Conservation (phyloP, 495 filamentous ascomycete species). For the Astrocystis sublimbata region DNA sequence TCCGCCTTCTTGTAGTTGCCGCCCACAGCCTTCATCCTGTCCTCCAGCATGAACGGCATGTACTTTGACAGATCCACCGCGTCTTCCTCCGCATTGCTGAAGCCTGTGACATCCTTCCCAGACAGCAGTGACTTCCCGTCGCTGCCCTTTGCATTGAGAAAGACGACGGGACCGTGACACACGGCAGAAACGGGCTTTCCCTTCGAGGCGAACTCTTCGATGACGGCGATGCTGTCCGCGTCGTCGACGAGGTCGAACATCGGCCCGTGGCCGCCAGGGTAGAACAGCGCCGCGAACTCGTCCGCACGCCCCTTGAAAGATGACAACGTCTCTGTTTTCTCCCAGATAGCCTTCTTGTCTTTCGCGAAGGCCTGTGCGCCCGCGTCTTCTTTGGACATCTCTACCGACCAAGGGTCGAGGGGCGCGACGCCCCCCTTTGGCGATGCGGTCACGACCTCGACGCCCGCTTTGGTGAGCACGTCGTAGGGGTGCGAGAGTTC, state of each 20-base stretch:
- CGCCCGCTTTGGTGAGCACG: conserved; percentile 52
- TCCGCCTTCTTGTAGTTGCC: conserved; percentile 60
- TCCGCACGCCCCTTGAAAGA: conserved; percentile 51
- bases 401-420: conserved; percentile 65
- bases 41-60: conserved; percentile 70
- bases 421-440: conserved; percentile 68
- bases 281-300: conserved; percentile 71
- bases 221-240: conserved; percentile 53
- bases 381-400: conserved; percentile 58
- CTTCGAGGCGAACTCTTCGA: conserved; percentile 59
- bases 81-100: conserved; percentile 70
- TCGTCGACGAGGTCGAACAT: conserved; percentile 68
- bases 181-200: conserved; percentile 66
- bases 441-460: conserved; percentile 62
- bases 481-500: conserved; percentile 72
- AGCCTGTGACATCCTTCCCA: conserved; percentile 63
- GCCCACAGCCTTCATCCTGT: conserved; percentile 50
- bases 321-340: conserved; percentile 57
- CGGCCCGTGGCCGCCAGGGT: conserved; percentile 77
- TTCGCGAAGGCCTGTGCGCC: conserved; percentile 54
- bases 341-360: conserved; percentile 58
- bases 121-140: conserved; percentile 54
- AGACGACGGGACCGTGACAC: conserved; percentile 67
- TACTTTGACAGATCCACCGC: conserved; percentile 42
- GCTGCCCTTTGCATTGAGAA: conserved; percentile 55